phyloP scores from a whole-genome alignment of 345 rosid genomes.

The Rhodamnia rubescens region DNA sequence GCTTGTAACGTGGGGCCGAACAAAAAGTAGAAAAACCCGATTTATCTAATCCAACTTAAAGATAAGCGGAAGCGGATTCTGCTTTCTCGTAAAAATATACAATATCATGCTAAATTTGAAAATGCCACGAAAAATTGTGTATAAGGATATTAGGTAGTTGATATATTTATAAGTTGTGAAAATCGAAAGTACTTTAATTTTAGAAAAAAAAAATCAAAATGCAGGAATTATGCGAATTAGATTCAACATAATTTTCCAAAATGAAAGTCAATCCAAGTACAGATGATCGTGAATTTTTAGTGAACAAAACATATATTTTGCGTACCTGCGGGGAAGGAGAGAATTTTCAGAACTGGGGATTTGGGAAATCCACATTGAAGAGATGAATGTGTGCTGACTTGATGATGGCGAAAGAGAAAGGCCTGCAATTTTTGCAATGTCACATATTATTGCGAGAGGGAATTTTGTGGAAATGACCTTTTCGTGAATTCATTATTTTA shows the following conservation, averaged over 20 bases:
- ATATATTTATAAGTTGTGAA: background rate
- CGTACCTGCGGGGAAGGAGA: background rate
- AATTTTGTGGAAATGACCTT: background rate
- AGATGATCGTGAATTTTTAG: background rate
- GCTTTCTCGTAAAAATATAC: no score
- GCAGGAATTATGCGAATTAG: background rate
- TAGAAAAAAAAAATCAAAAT: background rate
- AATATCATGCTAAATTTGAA: no score
- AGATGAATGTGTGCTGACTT: background rate
- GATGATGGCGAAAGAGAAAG: background rate
- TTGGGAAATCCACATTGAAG: background rate
- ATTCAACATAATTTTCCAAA: background rate
- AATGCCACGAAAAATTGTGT: no score
- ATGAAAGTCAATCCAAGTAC: background rate
- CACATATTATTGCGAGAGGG: background rate
- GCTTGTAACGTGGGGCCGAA: no score
- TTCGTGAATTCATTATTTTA: background rate
- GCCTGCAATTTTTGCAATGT: background rate
- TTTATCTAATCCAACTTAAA: no score
- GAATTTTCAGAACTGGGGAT: background rate
- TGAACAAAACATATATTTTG: background rate
- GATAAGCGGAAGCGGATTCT: no score
- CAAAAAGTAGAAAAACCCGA: no score
- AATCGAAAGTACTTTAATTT: background rate
- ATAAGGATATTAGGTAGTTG: background rate